A percentile compares a stretch with the other conserved stretches of the same genome.
Conservation (phyloP, 257 asterid species). For the Solanum tacnaense region DNA sequence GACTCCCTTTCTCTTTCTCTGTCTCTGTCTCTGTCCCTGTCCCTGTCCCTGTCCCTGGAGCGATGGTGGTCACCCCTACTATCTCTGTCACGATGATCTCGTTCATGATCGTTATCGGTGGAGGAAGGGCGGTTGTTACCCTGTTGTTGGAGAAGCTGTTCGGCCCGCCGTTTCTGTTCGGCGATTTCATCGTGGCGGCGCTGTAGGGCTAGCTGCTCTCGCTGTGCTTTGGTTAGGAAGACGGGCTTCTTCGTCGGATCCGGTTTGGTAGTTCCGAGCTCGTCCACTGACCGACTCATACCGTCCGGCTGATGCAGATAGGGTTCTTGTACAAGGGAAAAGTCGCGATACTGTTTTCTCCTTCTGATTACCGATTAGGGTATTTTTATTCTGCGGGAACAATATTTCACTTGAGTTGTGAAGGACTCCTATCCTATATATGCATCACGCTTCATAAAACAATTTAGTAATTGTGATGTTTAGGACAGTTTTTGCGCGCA, state of each 20-base stretch:
- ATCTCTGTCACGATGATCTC: conserved; percentile 22
- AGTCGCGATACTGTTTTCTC: background rate
- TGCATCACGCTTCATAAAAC: background rate
- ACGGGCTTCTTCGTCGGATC: conserved; percentile 48
- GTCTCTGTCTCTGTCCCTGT: conserved; percentile 11
- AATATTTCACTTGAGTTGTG: background rate
- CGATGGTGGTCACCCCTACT: conserved; percentile 9
- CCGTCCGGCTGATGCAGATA: background rate
- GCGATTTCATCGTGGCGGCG: conserved; percentile 57
- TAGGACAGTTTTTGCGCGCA: fast-evolving
- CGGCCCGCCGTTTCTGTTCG: conserved; percentile 38
- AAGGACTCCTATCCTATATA: background rate
- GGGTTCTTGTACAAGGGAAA: background rate
- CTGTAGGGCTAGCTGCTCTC: conserved; percentile 35
- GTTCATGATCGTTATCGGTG: conserved; percentile 32
- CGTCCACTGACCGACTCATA: conserved; percentile 26
- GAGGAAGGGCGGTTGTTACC: conserved; percentile 15
- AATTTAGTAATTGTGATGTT: background rate
- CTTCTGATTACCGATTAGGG: background rate
- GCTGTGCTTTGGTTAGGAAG: conserved; percentile 36
- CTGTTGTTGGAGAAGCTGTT: conserved; percentile 17
- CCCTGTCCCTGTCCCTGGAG: background rate
- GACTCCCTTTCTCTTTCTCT: conserved; percentile 28
- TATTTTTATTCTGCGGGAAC: background rate
- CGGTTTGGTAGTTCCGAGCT: conserved; percentile 5